Conservation (phyloP, 805 yeast genomes). For the Cyberlindnera xylosilytica region DNA sequence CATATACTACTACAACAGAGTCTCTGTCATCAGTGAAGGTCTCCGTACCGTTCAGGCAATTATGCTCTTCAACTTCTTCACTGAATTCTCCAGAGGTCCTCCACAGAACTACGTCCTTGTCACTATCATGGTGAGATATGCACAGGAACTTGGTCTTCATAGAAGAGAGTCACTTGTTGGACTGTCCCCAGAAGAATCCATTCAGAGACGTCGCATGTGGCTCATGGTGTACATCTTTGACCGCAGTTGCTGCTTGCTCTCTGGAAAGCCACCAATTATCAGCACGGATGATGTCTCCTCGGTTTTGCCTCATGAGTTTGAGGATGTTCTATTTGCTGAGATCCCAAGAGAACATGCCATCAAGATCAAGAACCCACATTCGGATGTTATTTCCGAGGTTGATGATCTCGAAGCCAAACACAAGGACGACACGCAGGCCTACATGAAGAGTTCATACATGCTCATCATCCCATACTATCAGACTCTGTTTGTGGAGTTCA, state of each 20-base stretch:
- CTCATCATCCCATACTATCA: slow-evolving; percentile 12
- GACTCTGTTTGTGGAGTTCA: slow-evolving; percentile 10
- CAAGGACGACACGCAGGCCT: slow-evolving; percentile 3
- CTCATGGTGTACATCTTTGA: slow-evolving; percentile 48
- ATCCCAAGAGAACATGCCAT: slow-evolving; percentile 1
- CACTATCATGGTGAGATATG: slow-evolving; percentile 48
- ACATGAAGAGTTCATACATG: slow-evolving; percentile 8
- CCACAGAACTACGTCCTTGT: slow-evolving; percentile 41
- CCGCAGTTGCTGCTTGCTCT: slow-evolving; percentile 39
- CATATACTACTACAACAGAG: slow-evolving; percentile 50
- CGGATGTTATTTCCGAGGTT: slow-evolving; percentile 3
- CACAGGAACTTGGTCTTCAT: slow-evolving; percentile 57
- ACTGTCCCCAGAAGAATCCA: slow-evolving; percentile 35
- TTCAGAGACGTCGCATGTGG: slow-evolving; percentile 43
- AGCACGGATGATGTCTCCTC: slow-evolving; percentile 35
- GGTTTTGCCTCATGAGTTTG: slow-evolving; percentile 11
- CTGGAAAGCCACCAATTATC: slow-evolving; percentile 49
- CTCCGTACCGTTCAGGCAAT: slow-evolving; percentile 49
- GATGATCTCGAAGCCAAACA: slow-evolving; percentile 3
- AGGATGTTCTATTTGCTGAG: slow-evolving; percentile 10
- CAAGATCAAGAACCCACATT: slow-evolving; percentile 7
- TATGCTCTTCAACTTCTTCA: slow-evolving; percentile 39
- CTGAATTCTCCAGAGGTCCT: slow-evolving; percentile 35
- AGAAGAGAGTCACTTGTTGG: slow-evolving; percentile 41
- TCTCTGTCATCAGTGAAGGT: slow-evolving; percentile 50